Conservation (phyloP, 2,329 filamentous ascomycete species). For the Aspergillus proliferans region DNA sequence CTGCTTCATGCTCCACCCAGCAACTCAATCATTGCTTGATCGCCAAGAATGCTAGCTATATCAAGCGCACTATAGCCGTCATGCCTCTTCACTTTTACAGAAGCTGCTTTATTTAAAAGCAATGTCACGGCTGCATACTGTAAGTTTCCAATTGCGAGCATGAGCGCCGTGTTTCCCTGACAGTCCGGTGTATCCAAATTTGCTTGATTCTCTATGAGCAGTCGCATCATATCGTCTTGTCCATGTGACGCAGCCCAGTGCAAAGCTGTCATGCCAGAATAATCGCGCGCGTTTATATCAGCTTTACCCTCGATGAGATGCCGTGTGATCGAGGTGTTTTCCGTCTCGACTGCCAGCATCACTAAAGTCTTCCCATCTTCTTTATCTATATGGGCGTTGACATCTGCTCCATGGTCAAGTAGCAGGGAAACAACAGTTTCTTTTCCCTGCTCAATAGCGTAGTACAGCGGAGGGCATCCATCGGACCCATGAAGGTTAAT, state of each 20-base stretch:
- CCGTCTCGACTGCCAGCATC: not conserved
- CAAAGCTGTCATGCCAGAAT: not conserved
- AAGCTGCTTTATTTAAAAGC: not conserved
- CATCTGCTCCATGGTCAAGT: not conserved
- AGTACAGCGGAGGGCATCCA: not conserved
- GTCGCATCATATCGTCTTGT: not conserved
- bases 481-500: not conserved
- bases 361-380: not conserved
- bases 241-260: not conserved
- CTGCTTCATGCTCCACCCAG: no score
- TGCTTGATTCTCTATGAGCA: not conserved
- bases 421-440: not conserved
- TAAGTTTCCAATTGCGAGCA: not conserved
- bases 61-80: no score
- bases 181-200: not conserved
- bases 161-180: not conserved
- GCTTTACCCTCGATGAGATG: not conserved
- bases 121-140: not conserved
- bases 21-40: no score
- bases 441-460: not conserved
- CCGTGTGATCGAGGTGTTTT: not conserved
- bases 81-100: no score
- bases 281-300: not conserved
- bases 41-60: no score
- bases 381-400: not conserved